Evolutionary conservation across 345 rosid species (phyloP).

Genomic region (Hibiscus syriacus): DNA sequence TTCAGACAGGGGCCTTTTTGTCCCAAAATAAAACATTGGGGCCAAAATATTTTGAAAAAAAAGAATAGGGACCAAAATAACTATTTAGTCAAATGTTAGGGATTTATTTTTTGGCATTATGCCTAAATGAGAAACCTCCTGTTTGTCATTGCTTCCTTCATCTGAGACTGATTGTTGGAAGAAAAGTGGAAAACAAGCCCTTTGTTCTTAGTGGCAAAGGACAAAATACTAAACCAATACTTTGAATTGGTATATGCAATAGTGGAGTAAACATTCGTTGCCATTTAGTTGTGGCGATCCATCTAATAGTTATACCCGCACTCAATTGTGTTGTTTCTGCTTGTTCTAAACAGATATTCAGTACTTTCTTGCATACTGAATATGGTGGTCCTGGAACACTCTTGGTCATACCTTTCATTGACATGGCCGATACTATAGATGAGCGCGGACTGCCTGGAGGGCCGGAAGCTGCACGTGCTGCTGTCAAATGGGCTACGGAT

Average conservation of each 20-base stretch:
- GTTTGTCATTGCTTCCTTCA: too few relatives aligned
- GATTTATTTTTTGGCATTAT: too few relatives aligned
- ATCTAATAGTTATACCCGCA: neutral
- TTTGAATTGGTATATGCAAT: neutral
- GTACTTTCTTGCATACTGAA: slow-evolving; percentile 63
- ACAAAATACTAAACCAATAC: neutral
- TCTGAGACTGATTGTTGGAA: too few relatives aligned
- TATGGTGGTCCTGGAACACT: slow-evolving; percentile 97
- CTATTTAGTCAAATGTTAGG: too few relatives aligned
- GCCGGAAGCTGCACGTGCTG: slow-evolving; percentile 84
- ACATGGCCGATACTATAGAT: slow-evolving; percentile 82
- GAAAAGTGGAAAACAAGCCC: neutral
- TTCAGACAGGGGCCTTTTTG: too few relatives aligned
- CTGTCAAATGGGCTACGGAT: slow-evolving; percentile 81
- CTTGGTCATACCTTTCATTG: slow-evolving; percentile 73
- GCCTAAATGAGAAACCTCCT: too few relatives aligned
- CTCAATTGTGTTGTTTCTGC: slow-evolving; percentile 4
- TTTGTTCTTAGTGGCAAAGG: neutral
- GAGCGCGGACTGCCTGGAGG: slow-evolving; percentile 84
- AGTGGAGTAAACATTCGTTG: neutral
- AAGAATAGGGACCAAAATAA: too few relatives aligned
- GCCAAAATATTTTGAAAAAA: too few relatives aligned
- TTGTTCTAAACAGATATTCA: slow-evolving; percentile 50
- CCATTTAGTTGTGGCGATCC: neutral
- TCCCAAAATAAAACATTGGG: too few relatives aligned